Conservation (phyloP, 345 rosid species). For the Citrus glauca region DNA sequence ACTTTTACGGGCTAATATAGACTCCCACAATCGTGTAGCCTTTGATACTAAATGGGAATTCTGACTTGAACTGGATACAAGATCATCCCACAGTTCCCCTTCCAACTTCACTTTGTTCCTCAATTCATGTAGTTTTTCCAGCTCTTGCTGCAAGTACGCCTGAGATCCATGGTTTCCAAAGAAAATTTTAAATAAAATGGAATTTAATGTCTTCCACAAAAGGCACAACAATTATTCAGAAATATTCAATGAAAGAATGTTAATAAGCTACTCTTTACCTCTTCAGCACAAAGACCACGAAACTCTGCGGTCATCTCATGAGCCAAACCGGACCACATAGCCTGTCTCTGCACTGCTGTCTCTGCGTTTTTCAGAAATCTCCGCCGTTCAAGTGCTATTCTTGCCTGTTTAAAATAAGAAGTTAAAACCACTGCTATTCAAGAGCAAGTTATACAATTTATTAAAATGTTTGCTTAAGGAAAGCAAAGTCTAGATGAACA, state of each 20-base stretch:
- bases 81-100: constrained; percentile 98
- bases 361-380: constrained; percentile 91
- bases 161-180: constrained; percentile 38
- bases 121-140: constrained; percentile 90
- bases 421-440: constrained; percentile 7
- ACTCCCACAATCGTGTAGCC: constrained; percentile 92
- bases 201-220: neutral
- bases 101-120: constrained; percentile 96
- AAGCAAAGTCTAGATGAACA: neutral
- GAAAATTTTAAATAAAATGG: constrained; percentile 8
- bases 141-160: constrained; percentile 99
- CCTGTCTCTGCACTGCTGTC: constrained; percentile 90
- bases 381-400: constrained; percentile 97
- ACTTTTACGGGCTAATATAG: constrained; percentile 91
- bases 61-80: constrained; percentile 91
- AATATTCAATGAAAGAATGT: neutral
- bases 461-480: neutral
- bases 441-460: constrained; percentile 1
- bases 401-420: constrained; percentile 52
- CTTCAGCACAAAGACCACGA: constrained; percentile 99
- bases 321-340: constrained; percentile 99
- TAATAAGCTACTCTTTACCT: constrained; percentile 44
- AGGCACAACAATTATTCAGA: neutral
- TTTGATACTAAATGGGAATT: constrained; percentile 95
- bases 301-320: constrained; percentile 99